Evolutionary conservation across 176 grass and related monocot genomes (phyloP).

Genomic region (Pontederia paniculata): DNA sequence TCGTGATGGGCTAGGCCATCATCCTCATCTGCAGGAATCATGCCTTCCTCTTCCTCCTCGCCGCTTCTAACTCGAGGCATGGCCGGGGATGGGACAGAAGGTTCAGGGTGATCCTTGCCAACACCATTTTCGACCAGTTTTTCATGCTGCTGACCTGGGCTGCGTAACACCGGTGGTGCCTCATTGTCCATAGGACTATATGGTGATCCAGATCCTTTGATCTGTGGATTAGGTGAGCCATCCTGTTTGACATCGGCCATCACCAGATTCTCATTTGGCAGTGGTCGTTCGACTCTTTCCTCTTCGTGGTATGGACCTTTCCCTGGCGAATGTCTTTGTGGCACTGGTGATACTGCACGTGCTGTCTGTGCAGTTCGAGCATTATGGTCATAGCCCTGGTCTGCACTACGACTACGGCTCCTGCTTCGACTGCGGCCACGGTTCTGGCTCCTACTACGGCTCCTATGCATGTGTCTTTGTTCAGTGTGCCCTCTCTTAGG

Average conservation of each 20-base stretch:
- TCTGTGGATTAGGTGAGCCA: constrained; percentile 24
- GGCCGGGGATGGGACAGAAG: constrained; percentile 5
- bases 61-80: constrained; percentile 10
- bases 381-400: constrained; percentile 24
- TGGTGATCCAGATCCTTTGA: constrained; percentile 26
- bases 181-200: constrained; percentile 37
- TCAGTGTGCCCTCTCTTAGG: constrained; percentile 1
- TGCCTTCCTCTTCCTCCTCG: constrained; percentile 61
- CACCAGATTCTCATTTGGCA: constrained; percentile 19
- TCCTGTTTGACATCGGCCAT: constrained; percentile 34
- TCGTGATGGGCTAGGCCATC: constrained; percentile 31
- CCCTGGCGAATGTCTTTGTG: constrained; percentile 13
- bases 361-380: constrained; percentile 15
- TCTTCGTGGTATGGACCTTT: not conserved
- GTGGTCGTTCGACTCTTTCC: constrained; percentile 21
- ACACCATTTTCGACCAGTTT: not conserved
- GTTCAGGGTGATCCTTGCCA: constrained; percentile 10
- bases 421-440: constrained; percentile 32
- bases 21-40: constrained; percentile 48
- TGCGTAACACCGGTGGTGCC: constrained; percentile 27
- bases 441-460: constrained; percentile 40
- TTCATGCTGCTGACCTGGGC: constrained; percentile 22
- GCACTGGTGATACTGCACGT: constrained; percentile 5
- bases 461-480: not conserved
- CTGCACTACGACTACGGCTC: constrained; percentile 40